Evolutionary conservation across 1,139 yeast species (phyloP).

Genomic region (Scheffersomyces stambukii): DNA sequence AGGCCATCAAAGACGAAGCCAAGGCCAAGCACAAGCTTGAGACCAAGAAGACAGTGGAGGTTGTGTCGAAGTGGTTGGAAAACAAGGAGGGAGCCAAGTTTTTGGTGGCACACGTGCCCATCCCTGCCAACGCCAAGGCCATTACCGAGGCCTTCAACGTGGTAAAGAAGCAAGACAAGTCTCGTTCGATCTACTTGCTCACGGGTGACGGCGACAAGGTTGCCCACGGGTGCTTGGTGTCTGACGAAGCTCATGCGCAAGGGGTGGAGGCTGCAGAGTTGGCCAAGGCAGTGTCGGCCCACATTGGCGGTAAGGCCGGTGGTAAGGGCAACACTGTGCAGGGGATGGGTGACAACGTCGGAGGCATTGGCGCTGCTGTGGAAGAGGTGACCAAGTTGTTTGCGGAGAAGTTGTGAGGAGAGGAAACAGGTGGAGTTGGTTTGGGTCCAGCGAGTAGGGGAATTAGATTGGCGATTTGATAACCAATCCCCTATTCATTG

Average conservation of each 20-base stretch:
- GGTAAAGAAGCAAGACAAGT: slow-evolving; percentile 73
- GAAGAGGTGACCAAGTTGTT: slow-evolving; percentile 60
- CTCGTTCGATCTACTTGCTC: slow-evolving; percentile 75
- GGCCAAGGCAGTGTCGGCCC: slow-evolving; percentile 64
- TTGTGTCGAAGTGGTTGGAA: slow-evolving; percentile 66
- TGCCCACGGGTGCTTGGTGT: slow-evolving; percentile 91
- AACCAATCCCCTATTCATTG: too few species aligned
- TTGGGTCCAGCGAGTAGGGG: too few species aligned
- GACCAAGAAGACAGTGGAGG: slow-evolving; percentile 72
- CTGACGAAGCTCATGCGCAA: slow-evolving; percentile 65
- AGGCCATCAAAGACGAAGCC: slow-evolving; percentile 80
- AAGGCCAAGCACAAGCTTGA: slow-evolving; percentile 88
- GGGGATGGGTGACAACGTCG: slow-evolving; percentile 89
- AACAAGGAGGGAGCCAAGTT: slow-evolving; percentile 43
- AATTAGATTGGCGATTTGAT: too few species aligned
- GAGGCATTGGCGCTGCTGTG: slow-evolving; percentile 68
- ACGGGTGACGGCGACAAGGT: slow-evolving; percentile 76
- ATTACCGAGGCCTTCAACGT: slow-evolving; percentile 87
- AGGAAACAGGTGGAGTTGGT: too few species aligned
- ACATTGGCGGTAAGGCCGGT: slow-evolving; percentile 96
- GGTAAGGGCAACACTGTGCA: slow-evolving; percentile 96
- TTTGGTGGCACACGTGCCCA: slow-evolving; percentile 64
- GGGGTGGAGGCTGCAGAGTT: slow-evolving; percentile 75
- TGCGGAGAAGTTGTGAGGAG: slow-evolving; percentile 46
- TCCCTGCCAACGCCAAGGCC: slow-evolving; percentile 88